Evolutionary conservation across 805 yeast genomes (phyloP).

Genomic region (Pichia occidentalis): DNA sequence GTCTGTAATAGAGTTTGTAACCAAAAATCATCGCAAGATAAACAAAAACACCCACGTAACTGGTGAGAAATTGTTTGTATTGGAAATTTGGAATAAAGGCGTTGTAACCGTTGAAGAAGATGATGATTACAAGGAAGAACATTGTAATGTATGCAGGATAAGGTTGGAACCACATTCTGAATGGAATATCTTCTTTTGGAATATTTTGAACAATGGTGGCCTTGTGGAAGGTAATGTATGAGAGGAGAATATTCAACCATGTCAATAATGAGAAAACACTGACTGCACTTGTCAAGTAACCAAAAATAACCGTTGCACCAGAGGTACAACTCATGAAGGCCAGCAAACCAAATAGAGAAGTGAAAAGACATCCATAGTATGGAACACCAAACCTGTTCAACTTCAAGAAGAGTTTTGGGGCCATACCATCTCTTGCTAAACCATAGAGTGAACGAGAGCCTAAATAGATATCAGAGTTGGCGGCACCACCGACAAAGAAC

Average conservation of each 20-base stretch:
- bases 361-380: constrained; percentile 12
- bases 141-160: constrained; percentile 15
- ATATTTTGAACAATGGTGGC: constrained; percentile 15
- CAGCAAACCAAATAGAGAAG: constrained; percentile 15
- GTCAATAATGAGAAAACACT: constrained; percentile 19
- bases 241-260: constrained; percentile 17
- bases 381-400: constrained; percentile 70
- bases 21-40: constrained; percentile 6
- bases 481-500: constrained; percentile 58
- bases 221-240: constrained; percentile 14
- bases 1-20: constrained; percentile 6
- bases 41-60: constrained; percentile 14
- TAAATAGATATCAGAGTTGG: constrained; percentile 61
- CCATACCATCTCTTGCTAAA: constrained; percentile 55
- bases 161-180: constrained; percentile 19
- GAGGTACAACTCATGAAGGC: constrained; percentile 13
- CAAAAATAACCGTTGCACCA: constrained; percentile 14
- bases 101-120: constrained; percentile 18
- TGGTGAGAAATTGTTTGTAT: constrained; percentile 16
- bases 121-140: constrained; percentile 11
- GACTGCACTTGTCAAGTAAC: constrained; percentile 18
- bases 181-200: constrained; percentile 17
- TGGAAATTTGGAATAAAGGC: constrained; percentile 15
- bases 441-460: constrained; percentile 56
- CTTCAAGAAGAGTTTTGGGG: constrained; percentile 50